Base-by-base conservation (phyloP, 2,329 filamentous ascomycete species). In the Botrytis fabae region DNA sequence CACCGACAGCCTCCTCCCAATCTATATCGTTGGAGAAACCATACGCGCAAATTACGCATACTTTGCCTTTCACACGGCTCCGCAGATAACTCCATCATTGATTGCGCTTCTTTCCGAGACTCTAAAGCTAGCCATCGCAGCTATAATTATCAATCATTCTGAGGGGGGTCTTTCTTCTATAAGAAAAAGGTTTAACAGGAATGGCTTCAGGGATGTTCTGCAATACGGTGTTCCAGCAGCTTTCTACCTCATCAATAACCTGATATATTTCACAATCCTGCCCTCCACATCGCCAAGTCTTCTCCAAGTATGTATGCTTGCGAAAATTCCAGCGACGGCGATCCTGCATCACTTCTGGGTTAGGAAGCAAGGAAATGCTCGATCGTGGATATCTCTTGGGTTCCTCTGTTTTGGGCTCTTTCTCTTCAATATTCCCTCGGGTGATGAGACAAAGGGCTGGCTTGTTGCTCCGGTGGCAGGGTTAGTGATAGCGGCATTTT, bases 21-120 rank as follows among this genome's bases (percentile, higher is more conserved):
- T 71, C 16, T 73, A 73, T 20, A 71, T 73, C 18, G 25, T 57
- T 12, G 66, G 71, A 71, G 77, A 78, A 65, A 78, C 77, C 7
- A 62, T 74, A 35, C 74, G 77, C n/a, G 75, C 77, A 16, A 77
- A 77, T 44, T 77, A 75, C 28, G 77, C 77, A 12, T 78, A 77
- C 62, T 74, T 76, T 51, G 76, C 75, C 8, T 75, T 78, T 65
- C 74, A 75, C 63, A 71, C 68, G 2, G 74, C 54, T 38, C 74
- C 77, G 28, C 74, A 77, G 44, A 74, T 78, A 46, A 75, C 75
- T 2, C 71, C 75, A 4, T 74, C 77, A 7, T 57, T 75, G 7
- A 73, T 78, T 4, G 73, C 75, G 3, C 65, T 76, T 4, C 63
- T 77, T 60, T 76, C 77, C 12, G 77, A 77, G 60, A 16, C 60